These are phyloP conservation scores for Lasiodiplodia gonubiensis DNA, from an alignment of 2,329 filamentous ascomycete genomes.

Conservation along the genomic window DNA sequence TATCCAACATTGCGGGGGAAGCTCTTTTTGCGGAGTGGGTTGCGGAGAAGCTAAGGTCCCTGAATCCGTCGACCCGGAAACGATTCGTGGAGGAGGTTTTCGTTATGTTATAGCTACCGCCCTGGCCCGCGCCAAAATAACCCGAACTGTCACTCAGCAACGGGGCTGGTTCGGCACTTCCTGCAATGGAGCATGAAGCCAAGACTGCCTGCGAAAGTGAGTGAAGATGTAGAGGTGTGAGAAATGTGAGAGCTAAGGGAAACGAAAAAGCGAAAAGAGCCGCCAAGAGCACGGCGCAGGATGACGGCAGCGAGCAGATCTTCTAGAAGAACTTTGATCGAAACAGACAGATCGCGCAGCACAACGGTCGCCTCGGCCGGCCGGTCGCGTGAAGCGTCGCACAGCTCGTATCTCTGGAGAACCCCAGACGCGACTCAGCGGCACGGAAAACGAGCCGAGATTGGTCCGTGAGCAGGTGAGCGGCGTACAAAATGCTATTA, in stretches of 20 bases:
- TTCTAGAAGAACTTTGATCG: conserved; percentile 17
- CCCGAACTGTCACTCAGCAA: neutral
- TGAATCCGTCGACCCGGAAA: conserved; percentile 1
- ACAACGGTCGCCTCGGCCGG: neutral
- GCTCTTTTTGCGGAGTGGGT: conserved; percentile 9
- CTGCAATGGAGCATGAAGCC: neutral
- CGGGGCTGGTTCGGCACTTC: neutral
- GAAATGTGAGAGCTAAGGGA: neutral
- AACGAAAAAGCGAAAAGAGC: neutral
- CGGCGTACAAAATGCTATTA: neutral
- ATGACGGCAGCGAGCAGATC: neutral
- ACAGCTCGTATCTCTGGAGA: conserved; percentile 13
- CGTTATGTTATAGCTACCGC: conserved; percentile 25
- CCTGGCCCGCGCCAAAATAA: conserved; percentile 7
- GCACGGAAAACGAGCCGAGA: neutral
- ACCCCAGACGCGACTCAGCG: conserved; percentile 21
- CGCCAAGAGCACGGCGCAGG: conserved; percentile 6
- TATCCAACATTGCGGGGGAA: conserved; percentile 16
- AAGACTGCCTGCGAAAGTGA: neutral
- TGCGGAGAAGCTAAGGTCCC: conserved; percentile 18
- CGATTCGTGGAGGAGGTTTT: conserved; percentile 22
- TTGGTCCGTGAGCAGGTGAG: neutral
- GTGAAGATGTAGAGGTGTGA: neutral
- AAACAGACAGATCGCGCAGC: neutral
- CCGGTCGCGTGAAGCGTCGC: neutral